Base-by-base conservation (phyloP, 257 asterid species). In the Cruciata laevipes region DNA sequence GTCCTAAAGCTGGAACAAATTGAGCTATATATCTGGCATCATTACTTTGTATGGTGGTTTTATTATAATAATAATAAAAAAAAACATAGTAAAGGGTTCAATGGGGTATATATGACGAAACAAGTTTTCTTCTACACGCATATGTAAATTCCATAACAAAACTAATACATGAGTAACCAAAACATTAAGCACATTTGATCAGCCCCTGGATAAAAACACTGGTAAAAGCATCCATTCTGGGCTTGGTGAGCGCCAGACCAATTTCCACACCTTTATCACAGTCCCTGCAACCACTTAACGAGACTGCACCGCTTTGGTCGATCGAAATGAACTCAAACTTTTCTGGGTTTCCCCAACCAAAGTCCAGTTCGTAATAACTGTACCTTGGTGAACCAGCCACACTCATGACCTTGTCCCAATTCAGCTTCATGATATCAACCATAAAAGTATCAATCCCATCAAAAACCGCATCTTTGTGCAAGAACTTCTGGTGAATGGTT, bases 241-340 rank as follows among this genome's bases (percentile, higher is more conserved):
- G 31, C 72, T 11, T 61, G 6, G 76, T 61, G 73, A 49, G 49
- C 0, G 78, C 71, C 44, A 83, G 10, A 1, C 82, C 85, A 53
- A 83, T 66, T 38, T 83, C 86, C 1, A 81, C 2, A 13, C 77
- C 81, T 23, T 81, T 81, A 30, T 74, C 83, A 8, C 58, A 44
- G 14, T 73, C 81, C 58, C 79, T 64, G n/a, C 78, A 60, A 25
- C 74, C 77, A 42, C 57, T 51, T 0, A 83, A 56, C 0, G 84
- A 76, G 7, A 83, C 58, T 0, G 82, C 59, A 0, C 67, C 76
- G 0, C 67, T 76, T 5, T 30, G 70, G 12, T 81, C 82, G 5
- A 78, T 76, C 0, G 69, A 80, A 35, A 70, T 6, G 25, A 65
- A 47, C 33, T 83, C 88, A 49, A 66, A 71, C 47, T 83, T 83